Evolutionary conservation across 768 basidiomycete genomes (phyloP), one percentile per base, ranked within the genome.

Genomic region (Boletus reticulatus): DNA sequence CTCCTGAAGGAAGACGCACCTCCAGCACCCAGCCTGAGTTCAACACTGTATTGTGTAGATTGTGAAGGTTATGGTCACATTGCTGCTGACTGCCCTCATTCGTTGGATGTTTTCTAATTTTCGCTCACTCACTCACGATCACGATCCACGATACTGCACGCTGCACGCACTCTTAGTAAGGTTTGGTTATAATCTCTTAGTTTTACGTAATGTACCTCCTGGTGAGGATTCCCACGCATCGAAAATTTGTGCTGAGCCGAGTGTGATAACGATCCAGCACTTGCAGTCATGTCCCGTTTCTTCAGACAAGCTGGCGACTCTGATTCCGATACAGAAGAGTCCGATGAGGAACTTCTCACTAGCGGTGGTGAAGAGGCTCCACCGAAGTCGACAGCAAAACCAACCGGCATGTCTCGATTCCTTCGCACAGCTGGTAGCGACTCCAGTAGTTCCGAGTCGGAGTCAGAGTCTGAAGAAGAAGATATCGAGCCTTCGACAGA

Each of bases 281-380:
- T 37, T 48, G 45, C 62, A 57, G 56, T 56, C 62, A 93, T 94
- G 90, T 93, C 92, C 58, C 84, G 91, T 67, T 94, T 94, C 77
- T 93, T 94, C 78, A 85, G 88, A 77, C 82, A 85, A 76, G 89
- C 83, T 57, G 87, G 83, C 71, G 89, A 92, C 71, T 89, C 88
- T 48, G 91, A 92, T 65, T 84, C 83, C 16, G 86, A 87, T 46
- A 80, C 84, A 41, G 84, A 85, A 57, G 80, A 82, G 55, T 88
- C 85, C 42, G 88, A 90, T 70, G 88, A 91, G 75, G 83, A 87
- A 70, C 75, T 80, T 52, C 84, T 92, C 72, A 83, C 81, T 66
- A 85, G 84, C 62, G 85, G 81, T 48, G 90, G 85, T 51, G 89
- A 91, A 55, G 84, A 83, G 53, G 77, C 69, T 2, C 65, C 77